A percentile compares a stretch with the other conserved stretches of the same genome.
phyloP scores from a whole-genome alignment of 2,329 filamentous ascomycete genomes.

The Colletotrichum chlorophyti region DNA sequence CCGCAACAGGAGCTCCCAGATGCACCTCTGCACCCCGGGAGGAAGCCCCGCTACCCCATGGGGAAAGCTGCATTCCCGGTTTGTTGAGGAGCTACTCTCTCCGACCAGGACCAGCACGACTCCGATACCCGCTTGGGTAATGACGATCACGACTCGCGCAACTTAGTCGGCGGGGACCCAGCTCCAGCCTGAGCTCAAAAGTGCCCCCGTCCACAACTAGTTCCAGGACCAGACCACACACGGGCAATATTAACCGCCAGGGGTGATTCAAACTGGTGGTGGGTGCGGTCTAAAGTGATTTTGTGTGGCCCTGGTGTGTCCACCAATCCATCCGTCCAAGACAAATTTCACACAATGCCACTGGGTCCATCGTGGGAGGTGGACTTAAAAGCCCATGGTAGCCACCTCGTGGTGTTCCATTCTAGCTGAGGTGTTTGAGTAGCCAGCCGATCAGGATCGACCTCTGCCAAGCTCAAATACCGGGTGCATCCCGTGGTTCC shows the following conservation, averaged over 20 bases:
- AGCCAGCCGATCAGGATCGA: slow-evolving; percentile 8
- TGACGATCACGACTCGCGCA: slow-evolving; percentile 22
- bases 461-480: slow-evolving; percentile 14
- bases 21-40: neutral
- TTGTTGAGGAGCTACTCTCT: neutral
- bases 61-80: slow-evolving; percentile 20
- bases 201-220: slow-evolving; percentile 7
- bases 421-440: neutral
- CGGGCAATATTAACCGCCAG: neutral
- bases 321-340: slow-evolving; percentile 3
- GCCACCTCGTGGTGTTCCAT: neutral
- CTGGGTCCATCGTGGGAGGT: neutral
- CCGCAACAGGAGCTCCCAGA: neutral
- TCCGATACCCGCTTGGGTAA: neutral
- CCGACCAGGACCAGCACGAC: slow-evolving; percentile 2
- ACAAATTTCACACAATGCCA: neutral
- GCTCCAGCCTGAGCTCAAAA: neutral
- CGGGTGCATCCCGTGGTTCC: neutral
- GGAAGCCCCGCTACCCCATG: slow-evolving; percentile 22
- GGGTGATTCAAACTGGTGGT: slow-evolving; percentile 1
- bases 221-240: neutral
- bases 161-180: slow-evolving; percentile 16
- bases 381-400: slow-evolving; percentile 11
- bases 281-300: slow-evolving; percentile 14
- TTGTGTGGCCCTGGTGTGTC: too few species aligned